Evolutionary conservation across 2,329 filamentous ascomycete species (phyloP), one percentile per base, ranked within the genome.

Genomic region (Cercospora nicotianae): DNA sequence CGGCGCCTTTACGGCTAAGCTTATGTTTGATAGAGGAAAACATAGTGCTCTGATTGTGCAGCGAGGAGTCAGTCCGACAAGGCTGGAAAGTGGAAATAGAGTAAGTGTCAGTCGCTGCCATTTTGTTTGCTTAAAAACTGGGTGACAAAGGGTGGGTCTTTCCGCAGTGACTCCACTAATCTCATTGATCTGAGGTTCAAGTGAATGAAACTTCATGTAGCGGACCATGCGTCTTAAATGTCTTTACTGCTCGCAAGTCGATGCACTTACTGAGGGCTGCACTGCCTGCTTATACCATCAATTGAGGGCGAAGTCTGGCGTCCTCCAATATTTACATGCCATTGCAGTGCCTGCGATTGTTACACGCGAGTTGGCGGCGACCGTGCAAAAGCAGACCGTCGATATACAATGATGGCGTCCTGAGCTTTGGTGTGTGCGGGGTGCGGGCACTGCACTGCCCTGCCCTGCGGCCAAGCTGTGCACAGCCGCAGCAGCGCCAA

Each of bases 1-100:
- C 63, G 48, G 30, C 64, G 23, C 57, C 63, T 63, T 69, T 71
- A 9, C 67, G 69, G 42, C 67, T 67, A 30, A 75, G 67, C 48
- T 73, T 70, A 42, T 71, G 67, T 61, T 72, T 75, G 30, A 75
- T 61, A 20, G 69, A 71, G 53, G 33, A 48, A 28, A 74, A 68
- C 72, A 73, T 74, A 28, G 55, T 70, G 33, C 9, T 30, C 57
- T 63, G 67, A 55, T 36, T 60, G 66, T 60, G 65, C 26, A 69
- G 63, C 42, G 71, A 72, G 55, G 72, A 72, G 45, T 70, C 61
- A 23, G 70, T 69, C 12, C 58, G 69, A 26, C 64, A 60, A 33
- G 63, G 58, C 66, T 61, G 64, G 4, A 71, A 65, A n/a, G 60
- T 28, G 30, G 63, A 61, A 45, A 60, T 51, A 53, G 67, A 16